These are phyloP conservation scores for Arctium minus DNA, from an alignment of 129 eudicot genomes.

Conservation along the genomic window DNA sequence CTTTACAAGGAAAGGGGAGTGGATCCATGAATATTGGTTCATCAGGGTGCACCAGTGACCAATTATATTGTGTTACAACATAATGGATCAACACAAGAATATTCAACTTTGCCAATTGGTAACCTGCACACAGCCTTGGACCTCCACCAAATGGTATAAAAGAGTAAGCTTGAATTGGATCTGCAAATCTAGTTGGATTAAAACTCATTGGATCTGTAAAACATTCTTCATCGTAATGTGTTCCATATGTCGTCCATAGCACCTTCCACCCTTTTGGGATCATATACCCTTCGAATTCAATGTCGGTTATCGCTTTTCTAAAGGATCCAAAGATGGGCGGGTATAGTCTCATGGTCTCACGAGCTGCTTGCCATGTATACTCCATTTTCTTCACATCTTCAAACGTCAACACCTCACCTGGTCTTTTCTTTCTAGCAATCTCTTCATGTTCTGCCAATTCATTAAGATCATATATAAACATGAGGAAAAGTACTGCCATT, in stretches of 20 bases:
- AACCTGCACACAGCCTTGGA: slow-evolving; percentile 74
- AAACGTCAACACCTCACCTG: slow-evolving; percentile 40
- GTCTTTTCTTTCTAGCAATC: slow-evolving; percentile 37
- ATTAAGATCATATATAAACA: slow-evolving; percentile 13
- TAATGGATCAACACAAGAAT: slow-evolving; percentile 67
- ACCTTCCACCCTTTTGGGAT: slow-evolving; percentile 93
- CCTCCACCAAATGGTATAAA: slow-evolving; percentile 83
- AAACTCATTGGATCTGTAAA: slow-evolving; percentile 61
- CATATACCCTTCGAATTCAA: slow-evolving; percentile 59
- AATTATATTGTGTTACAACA: slow-evolving; percentile 63
- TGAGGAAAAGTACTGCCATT: neutral
- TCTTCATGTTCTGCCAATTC: slow-evolving; percentile 53
- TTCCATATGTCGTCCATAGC: slow-evolving; percentile 84
- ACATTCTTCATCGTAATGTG: slow-evolving; percentile 56
- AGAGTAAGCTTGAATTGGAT: slow-evolving; percentile 43
- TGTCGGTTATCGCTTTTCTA: slow-evolving; percentile 65
- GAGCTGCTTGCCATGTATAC: slow-evolving; percentile 85
- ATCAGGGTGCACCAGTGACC: slow-evolving; percentile 53
- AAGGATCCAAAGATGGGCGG: slow-evolving; percentile 91
- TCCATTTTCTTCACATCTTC: slow-evolving; percentile 74
- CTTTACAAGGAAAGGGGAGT: slow-evolving; percentile 71
- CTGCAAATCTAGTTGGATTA: slow-evolving; percentile 70
- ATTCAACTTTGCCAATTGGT: slow-evolving; percentile 66
- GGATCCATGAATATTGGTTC: slow-evolving; percentile 67
- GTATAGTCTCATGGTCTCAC: slow-evolving; percentile 76